phyloP scores from a whole-genome alignment of 1,139 yeast genomes.

The Diutina catenulata region DNA sequence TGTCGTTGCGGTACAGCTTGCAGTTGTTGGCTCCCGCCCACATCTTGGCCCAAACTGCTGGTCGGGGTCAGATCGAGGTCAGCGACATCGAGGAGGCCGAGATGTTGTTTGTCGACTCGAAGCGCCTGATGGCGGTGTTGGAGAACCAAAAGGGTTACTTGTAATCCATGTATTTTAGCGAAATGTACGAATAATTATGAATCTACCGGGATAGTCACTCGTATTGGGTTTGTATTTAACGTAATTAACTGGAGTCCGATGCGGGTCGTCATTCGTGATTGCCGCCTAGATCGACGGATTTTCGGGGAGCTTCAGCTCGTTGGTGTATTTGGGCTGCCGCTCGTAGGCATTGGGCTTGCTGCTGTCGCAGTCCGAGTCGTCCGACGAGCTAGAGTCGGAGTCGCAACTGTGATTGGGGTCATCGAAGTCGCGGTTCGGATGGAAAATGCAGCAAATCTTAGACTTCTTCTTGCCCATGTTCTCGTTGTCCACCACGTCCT shows the following conservation, averaged over 20 bases:
- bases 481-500: slow-evolving; percentile 83
- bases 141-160: slow-evolving; percentile 42
- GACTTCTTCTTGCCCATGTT: slow-evolving; percentile 77
- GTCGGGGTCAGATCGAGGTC: slow-evolving; percentile 56
- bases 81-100: slow-evolving; percentile 84
- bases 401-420: slow-evolving; percentile 13
- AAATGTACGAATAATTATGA: not conserved
- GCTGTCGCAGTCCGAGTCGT: slow-evolving; percentile 16
- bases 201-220: no score
- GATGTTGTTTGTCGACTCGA: slow-evolving; percentile 74
- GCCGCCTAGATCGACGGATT: no score
- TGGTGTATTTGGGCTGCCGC: slow-evolving; percentile 51
- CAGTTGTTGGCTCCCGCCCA: slow-evolving; percentile 90
- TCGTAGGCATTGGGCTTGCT: slow-evolving; percentile 65
- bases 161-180: slow-evolving; percentile 11
- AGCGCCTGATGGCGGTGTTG: slow-evolving; percentile 70
- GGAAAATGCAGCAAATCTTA: slow-evolving; percentile 92
- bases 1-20: slow-evolving; percentile 82
- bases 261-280: no score
- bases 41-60: slow-evolving; percentile 62
- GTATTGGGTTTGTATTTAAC: no score
- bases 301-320: slow-evolving; percentile 12
- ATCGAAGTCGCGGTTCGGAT: slow-evolving; percentile 64
- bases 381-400: slow-evolving; percentile 14
- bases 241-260: no score